Evolutionary conservation across 352 stramenopile species (phyloP), one percentile per base, ranked within the genome.

Genomic region (Phytophthora fragariaefolia): DNA sequence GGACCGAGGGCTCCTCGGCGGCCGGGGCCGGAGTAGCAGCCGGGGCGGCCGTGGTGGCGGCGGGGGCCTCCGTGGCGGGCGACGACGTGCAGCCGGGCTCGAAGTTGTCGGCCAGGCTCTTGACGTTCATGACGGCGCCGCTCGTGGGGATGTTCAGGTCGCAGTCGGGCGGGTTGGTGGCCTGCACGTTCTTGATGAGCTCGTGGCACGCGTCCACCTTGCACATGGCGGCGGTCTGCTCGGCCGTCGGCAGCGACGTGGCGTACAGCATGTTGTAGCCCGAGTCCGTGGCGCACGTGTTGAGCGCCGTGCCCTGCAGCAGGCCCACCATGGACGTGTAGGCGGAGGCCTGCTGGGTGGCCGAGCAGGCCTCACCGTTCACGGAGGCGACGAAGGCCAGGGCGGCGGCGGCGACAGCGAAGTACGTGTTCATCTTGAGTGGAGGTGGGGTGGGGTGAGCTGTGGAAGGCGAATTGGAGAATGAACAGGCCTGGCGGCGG

Each of bases 221-320:
- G 77, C 77, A 85, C 74, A 85, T 82, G 63, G 62, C 63, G n/a
- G 48, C 69, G 13, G 58, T 74, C 60, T 81, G 46, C 18, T 64
- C 70, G 18, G 65, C 58, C 54, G 70, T 76, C 4, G 73, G 76
- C 26, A 77, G 53, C 18, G 47, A 15, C 23, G 67, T 69, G 34
- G 70, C 62, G 50, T 69, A 66, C 40, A 83, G 54, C 71, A 81
- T 74, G 69, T 74, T 73, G 73, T 78, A 77, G 34, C 71, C 68
- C 23, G 63, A 73, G 43, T 51, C 53, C 12, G 46, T n/a, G 13
- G 63, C 48, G 36, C 73, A 83, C 4, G 10, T 45, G 18, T 27
- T 36, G 20, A 83, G 62, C 12, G 66, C 27, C 20, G 40, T 40
- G 38, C 46, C 47, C 15, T 58, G 22, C 32, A 79, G 50, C 9